Percentiles rank a stretch among this genome's conserved stretches.
Evolutionary conservation across 495 filamentous ascomycete genomes (phyloP).

Genomic region (Talaromyces wortmannii): DNA sequence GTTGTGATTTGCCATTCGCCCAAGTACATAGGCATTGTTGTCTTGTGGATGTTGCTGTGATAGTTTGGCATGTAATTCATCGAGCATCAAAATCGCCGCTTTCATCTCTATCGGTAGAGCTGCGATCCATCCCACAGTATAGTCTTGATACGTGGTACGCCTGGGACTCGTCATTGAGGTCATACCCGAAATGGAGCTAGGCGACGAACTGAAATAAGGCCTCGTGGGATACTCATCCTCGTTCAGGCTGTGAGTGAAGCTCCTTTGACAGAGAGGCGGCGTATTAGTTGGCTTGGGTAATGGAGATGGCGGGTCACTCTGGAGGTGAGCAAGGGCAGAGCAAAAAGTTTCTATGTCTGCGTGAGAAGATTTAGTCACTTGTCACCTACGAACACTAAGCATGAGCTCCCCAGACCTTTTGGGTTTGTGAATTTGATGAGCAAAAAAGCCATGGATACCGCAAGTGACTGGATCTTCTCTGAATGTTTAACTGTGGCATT

Average conservation of each 20-base stretch:
- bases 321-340: not conserved
- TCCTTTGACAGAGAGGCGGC: not conserved
- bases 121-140: constrained; percentile 40
- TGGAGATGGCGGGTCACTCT: not conserved
- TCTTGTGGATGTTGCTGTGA: constrained; percentile 8
- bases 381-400: not conserved
- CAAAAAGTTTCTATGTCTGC: not conserved
- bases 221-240: not conserved
- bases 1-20: constrained; percentile 27
- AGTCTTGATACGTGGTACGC: constrained; percentile 10
- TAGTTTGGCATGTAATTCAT: constrained; percentile 15
- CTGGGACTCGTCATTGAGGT: constrained; percentile 11
- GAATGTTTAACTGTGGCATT: not conserved
- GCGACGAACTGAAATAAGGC: not conserved
- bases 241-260: not conserved
- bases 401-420: not conserved
- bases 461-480: not conserved
- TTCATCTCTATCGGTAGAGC: constrained; percentile 24
- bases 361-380: not conserved
- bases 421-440: not conserved
- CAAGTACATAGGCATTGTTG: constrained; percentile 24
- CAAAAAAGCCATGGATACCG: not conserved
- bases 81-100: constrained; percentile 26
- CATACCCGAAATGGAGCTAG: not conserved
- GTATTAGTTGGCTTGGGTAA: not conserved